Evolutionary conservation across 1,139 yeast genomes (phyloP).

Genomic region (Scheffersomyces lignicola): DNA sequence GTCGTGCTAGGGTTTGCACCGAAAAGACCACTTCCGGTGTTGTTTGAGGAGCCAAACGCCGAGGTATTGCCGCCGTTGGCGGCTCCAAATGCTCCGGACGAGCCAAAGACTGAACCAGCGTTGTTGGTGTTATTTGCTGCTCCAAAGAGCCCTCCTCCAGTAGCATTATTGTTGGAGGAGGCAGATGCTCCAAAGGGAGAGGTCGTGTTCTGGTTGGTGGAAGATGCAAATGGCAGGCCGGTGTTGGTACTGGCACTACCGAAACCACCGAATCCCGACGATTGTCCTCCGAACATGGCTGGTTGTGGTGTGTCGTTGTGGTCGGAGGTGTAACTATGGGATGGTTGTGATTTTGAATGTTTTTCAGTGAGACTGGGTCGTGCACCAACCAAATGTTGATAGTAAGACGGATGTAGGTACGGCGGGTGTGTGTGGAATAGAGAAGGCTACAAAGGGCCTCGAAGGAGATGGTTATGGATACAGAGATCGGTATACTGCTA

Average conservation of each 20-base stretch:
- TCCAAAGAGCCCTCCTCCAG: constrained; percentile 21
- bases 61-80: constrained; percentile 13
- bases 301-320: no score
- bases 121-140: constrained; percentile 18
- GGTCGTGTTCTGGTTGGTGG: constrained; percentile 18
- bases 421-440: no score
- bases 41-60: constrained; percentile 20
- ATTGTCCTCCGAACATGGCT: constrained; percentile 47
- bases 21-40: constrained; percentile 25
- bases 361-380: no score
- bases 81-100: constrained; percentile 15
- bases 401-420: no score
- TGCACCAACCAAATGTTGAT: no score
- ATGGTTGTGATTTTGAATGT: no score
- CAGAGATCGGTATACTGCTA: no score
- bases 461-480: no score
- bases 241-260: constrained; percentile 37
- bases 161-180: constrained; percentile 14
- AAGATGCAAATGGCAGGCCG: constrained; percentile 32
- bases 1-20: constrained; percentile 21
- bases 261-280: constrained; percentile 65
- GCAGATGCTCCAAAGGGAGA: constrained; percentile 43
- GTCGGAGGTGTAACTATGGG: no score
- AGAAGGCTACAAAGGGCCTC: no score
- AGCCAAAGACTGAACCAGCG: constrained; percentile 19